phyloP scores from a whole-genome alignment of 2,329 filamentous ascomycete genomes.

The Exophiala oligosperma region DNA sequence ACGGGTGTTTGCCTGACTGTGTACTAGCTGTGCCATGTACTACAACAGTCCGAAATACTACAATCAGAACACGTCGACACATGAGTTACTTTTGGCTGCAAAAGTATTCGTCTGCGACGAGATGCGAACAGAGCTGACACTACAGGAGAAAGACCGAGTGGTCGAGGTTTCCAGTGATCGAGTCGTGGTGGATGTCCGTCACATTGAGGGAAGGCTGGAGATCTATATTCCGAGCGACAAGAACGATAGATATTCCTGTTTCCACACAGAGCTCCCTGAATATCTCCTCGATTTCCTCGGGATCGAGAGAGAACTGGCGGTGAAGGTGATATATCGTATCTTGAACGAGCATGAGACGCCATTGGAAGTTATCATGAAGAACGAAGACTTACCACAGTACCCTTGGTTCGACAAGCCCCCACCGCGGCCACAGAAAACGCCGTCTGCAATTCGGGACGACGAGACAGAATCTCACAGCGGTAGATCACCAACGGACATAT shows the following conservation, averaged over 20 bases:
- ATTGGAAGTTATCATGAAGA: conserved; percentile 13
- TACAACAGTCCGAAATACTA: conserved; percentile 17
- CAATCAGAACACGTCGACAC: conserved; percentile 10
- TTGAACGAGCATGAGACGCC: conserved; percentile 13
- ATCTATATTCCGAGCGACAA: conserved; percentile 14
- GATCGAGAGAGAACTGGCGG: conserved; percentile 3
- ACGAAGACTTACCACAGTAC: conserved; percentile 16
- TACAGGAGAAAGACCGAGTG: background rate
- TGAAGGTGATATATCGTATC: conserved; percentile 20
- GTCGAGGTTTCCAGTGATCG: conserved; percentile 7
- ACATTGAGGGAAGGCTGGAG: conserved; percentile 4
- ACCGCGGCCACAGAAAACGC: conserved; percentile 3
- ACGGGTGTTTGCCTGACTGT: conserved; percentile 6
- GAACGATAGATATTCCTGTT: conserved; percentile 18
- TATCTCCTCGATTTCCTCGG: conserved; percentile 8
- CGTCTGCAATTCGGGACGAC: background rate
- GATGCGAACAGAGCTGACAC: conserved; percentile 13
- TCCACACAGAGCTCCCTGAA: conserved; percentile 18
- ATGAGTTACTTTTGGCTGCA: conserved; percentile 7
- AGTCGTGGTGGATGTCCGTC: conserved; percentile 5
- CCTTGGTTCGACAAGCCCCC: conserved; percentile 15
- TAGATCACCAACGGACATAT: background rate
- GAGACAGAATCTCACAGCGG: background rate
- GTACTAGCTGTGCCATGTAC: conserved; percentile 14
- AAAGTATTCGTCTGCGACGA: conserved; percentile 18